Evolutionary conservation across 257 asterid genomes (phyloP), one percentile per base, ranked within the genome.

Genomic region (Echites panduratus): DNA sequence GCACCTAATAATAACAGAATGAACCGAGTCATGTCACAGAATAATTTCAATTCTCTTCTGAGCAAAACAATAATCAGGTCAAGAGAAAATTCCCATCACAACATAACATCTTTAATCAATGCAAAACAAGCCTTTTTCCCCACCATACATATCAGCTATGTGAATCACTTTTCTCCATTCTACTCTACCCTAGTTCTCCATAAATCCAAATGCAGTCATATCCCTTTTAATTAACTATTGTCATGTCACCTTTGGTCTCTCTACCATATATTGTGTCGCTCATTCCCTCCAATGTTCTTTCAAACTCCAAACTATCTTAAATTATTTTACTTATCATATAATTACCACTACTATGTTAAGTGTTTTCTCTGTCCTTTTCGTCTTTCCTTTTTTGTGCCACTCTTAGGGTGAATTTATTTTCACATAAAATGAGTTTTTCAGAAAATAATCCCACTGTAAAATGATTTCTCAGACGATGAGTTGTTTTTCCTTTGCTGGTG

Each of bases 1-100:
- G 90, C 91, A 78, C 88, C 98, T 90, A 77, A 24, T 50, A 75
- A 66, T 6, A 59, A 73, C 26, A 61, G 47, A 20, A 70, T 3
- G 41, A 38, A 64, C 45, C 47, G 22, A 44, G 44, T 61, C 24
- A 64, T 27, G 38, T 41, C 3, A 74, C 57, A 17, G 57, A 35
- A 67, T 10, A 57, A 56, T 68, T 48, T 24, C 43, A 45, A 50
- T 61, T 19, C 17, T 61, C 24, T 7, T 20, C 9, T 24, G 47
- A 58, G 27, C 7, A 16, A 19, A 62, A 62, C 0, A 16, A 32
- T 32, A 45, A 62, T 62, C 26, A 14, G 13, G 67, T 62, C 22
- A 62, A 16, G 32, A 14, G 24, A 3, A 19, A 32, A 14, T 6
- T 32, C 9, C 24, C 67, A 62, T 35, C 45, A 62, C 67, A 12